Percentiles rank a stretch among this genome's conserved stretches.
Evolutionary conservation across 257 asterid genomes (phyloP).

Genomic region (Solanum appendiculatum): DNA sequence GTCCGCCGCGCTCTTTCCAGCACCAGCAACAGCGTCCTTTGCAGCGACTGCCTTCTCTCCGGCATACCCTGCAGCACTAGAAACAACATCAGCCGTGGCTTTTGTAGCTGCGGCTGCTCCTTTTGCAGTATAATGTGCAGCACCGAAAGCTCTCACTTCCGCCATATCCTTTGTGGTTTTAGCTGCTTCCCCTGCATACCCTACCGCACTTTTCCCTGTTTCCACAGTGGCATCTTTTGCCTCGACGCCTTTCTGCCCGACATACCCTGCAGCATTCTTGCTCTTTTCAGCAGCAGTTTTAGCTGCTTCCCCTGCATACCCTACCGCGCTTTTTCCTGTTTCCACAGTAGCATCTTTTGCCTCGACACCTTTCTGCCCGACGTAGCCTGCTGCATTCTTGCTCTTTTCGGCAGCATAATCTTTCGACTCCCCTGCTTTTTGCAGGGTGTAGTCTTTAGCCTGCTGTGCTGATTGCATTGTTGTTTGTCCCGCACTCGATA

Average conservation of each 20-base stretch:
- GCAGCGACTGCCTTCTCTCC: conserved; percentile 31
- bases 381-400: not conserved
- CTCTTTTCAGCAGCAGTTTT: conserved; percentile 7
- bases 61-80: conserved; percentile 41
- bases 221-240: conserved; percentile 40
- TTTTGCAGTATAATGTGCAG: conserved; percentile 50
- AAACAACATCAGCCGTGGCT: conserved; percentile 31
- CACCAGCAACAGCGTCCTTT: conserved; percentile 50
- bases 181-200: conserved; percentile 46
- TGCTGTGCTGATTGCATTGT: not conserved
- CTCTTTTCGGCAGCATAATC: conserved; percentile 7
- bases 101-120: conserved; percentile 50
- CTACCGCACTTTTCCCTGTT: conserved; percentile 34
- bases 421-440: conserved; percentile 9
- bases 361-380: conserved; percentile 21
- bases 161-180: conserved; percentile 42
- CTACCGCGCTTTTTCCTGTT: conserved; percentile 18
- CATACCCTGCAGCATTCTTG: conserved; percentile 22
- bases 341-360: conserved; percentile 41
- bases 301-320: too few species aligned
- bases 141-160: conserved; percentile 57
- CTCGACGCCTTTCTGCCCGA: conserved; percentile 24
- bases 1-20: conserved; percentile 33
- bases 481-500: not conserved
- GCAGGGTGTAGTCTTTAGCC: conserved; percentile 6